Evolutionary conservation across 1,139 yeast genomes (phyloP).

Genomic region (Suhomyces bribrorum): DNA sequence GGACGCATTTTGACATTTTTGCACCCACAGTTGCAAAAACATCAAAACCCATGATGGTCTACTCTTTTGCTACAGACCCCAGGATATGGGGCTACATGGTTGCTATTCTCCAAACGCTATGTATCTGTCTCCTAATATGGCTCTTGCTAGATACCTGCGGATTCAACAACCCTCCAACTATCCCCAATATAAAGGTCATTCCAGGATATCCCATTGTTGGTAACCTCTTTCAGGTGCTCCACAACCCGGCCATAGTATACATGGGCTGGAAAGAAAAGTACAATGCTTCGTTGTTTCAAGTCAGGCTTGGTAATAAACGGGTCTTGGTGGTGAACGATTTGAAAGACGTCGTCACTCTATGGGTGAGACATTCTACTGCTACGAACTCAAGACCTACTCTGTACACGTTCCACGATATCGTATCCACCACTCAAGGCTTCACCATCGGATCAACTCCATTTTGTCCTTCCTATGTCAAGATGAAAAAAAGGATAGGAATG

Average conservation of each 20-base stretch:
- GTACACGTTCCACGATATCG: slow-evolving; percentile 67
- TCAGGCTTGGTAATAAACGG: slow-evolving; percentile 57
- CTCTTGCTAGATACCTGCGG: slow-evolving; percentile 3
- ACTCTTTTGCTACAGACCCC: slow-evolving; percentile 2
- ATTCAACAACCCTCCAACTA: slow-evolving; percentile 21
- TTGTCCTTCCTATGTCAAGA: slow-evolving; percentile 51
- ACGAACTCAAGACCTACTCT: slow-evolving; percentile 67
- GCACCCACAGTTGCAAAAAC: slow-evolving; percentile 7
- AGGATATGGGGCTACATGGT: background rate
- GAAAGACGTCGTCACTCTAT: slow-evolving; percentile 52
- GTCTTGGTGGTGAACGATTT: slow-evolving; percentile 68
- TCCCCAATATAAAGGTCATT: slow-evolving; percentile 41
- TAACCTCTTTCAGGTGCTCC: slow-evolving; percentile 46
- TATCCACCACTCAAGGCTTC: slow-evolving; percentile 62
- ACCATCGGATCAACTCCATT: slow-evolving; percentile 81
- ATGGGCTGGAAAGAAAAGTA: slow-evolving; percentile 47
- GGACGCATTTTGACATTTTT: background rate
- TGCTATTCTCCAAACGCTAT: background rate
- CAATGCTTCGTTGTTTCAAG: slow-evolving; percentile 55
- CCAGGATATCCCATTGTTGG: slow-evolving; percentile 59
- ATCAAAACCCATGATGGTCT: too few relatives aligned
- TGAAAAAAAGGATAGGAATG: slow-evolving; percentile 56
- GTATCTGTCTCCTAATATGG: too few relatives aligned
- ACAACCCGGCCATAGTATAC: slow-evolving; percentile 55
- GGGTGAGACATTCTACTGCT: slow-evolving; percentile 54